A percentile compares a stretch with the other conserved stretches of the same genome.
These are phyloP conservation scores for Boechera divaricarpa DNA, from an alignment of 345 rosid species.

Conservation along the genomic window DNA sequence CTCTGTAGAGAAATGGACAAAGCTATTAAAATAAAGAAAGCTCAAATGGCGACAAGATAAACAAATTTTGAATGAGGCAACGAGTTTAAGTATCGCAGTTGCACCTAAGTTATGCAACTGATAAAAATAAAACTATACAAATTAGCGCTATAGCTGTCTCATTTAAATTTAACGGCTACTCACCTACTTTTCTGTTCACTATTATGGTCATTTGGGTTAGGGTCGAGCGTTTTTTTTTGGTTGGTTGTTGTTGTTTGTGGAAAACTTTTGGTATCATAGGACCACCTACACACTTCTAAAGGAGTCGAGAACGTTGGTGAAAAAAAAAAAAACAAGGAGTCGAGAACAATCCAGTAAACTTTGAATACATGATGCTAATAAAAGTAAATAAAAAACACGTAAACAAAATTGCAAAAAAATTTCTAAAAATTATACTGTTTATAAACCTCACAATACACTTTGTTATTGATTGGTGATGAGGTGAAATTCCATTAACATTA, in stretches of 20 bases:
- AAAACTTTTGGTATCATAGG: background rate
- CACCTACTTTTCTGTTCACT: background rate
- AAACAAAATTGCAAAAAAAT: no score
- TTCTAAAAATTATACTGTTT: no score
- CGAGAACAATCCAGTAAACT: background rate
- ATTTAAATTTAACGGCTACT: background rate
- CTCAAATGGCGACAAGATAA: no score
- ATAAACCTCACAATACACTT: no score
- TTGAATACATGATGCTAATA: no score
- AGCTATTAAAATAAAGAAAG: no score
- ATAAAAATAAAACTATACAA: slow-evolving; percentile 7
- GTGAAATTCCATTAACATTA: no score
- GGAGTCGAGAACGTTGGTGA: background rate
- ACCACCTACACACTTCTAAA: background rate
- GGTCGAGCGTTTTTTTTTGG: background rate
- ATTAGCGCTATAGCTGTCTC: background rate
- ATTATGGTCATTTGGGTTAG: background rate
- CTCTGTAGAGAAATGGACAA: no score
- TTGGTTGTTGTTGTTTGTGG: background rate
- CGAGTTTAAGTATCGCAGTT: background rate
- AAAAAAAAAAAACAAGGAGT: no score
- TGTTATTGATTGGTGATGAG: no score
- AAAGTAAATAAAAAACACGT: no score
- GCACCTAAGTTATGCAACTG: background rate
- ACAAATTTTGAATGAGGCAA: no score